These are phyloP conservation scores for Boletellus dicymbophilus DNA, from an alignment of 1,284 basidiomycete species.

Conservation along the genomic window DNA sequence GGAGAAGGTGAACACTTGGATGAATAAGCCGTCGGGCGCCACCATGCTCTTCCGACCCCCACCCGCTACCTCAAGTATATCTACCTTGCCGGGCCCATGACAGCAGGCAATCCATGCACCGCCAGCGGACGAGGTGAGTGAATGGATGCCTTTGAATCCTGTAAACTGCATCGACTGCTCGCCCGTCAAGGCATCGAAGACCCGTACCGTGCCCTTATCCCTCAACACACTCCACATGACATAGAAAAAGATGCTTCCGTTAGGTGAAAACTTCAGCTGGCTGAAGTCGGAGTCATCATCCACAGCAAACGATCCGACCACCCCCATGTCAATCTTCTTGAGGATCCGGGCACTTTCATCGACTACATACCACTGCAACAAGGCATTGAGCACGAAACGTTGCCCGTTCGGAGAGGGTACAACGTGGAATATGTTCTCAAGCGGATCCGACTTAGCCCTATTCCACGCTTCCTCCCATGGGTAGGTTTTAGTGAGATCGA, in stretches of 20 bases:
- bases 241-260: slow-evolving; percentile 12
- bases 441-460: neutral
- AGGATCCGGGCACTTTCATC: slow-evolving; percentile 9
- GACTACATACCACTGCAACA: slow-evolving; percentile 3
- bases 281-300: neutral
- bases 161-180: slow-evolving; percentile 9
- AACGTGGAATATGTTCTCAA: neutral
- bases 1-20: slow-evolving; percentile 9
- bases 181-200: slow-evolving; percentile 16
- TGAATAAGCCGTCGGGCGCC: neutral
- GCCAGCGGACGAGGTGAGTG: slow-evolving; percentile 7
- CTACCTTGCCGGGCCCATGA: slow-evolving; percentile 7
- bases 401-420: slow-evolving; percentile 11
- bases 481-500: slow-evolving; percentile 10
- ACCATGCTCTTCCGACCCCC: neutral
- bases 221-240: neutral
- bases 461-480: slow-evolving; percentile 8
- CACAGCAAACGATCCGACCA: neutral
- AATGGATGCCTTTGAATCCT: slow-evolving; percentile 13
- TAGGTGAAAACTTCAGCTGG: slow-evolving; percentile 14
- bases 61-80: slow-evolving; percentile 10
- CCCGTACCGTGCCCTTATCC: slow-evolving; percentile 10
- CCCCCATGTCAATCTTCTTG: slow-evolving; percentile 15
- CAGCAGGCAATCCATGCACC: slow-evolving; percentile 16
- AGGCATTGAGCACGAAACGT: slow-evolving; percentile 9